Conservation (phyloP, 2,329 filamentous ascomycete genomes). For the Botryosphaeria dothidea region DNA sequence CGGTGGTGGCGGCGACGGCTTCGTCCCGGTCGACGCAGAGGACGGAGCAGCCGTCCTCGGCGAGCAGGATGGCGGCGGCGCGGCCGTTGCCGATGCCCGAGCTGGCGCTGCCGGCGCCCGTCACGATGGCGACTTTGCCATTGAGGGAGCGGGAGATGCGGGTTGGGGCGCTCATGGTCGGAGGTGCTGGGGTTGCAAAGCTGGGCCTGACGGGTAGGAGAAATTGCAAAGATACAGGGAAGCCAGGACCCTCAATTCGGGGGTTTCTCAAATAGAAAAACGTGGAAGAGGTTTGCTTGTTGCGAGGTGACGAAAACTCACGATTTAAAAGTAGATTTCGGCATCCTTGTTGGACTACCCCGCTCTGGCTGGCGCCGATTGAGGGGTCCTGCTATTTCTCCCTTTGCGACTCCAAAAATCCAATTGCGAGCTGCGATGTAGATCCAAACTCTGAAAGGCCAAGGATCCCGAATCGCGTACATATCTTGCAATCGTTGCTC, state of each 20-base stretch:
- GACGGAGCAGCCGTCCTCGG: slow-evolving; percentile 59
- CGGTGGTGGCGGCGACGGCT: slow-evolving; percentile 57
- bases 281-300: no score
- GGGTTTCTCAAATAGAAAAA: no score
- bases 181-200: background rate
- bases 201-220: background rate
- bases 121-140: slow-evolving; percentile 56
- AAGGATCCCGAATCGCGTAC: background rate
- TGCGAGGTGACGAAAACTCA: no score
- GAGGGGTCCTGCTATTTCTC: background rate
- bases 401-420: background rate
- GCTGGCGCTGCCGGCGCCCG: slow-evolving; percentile 58
- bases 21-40: slow-evolving; percentile 4
- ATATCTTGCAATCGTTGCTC: background rate
- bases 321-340: no score
- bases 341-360: background rate
- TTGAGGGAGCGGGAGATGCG: slow-evolving; percentile 37
- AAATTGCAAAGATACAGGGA: background rate
- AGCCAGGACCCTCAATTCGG: no score
- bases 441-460: background rate
- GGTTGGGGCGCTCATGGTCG: background rate
- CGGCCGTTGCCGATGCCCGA: slow-evolving; percentile 63
- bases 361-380: background rate
- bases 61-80: slow-evolving; percentile 59
- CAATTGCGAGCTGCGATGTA: background rate